Evolutionary conservation across 1,284 basidiomycete species (phyloP).

Genomic region (Earliella scabrosa): DNA sequence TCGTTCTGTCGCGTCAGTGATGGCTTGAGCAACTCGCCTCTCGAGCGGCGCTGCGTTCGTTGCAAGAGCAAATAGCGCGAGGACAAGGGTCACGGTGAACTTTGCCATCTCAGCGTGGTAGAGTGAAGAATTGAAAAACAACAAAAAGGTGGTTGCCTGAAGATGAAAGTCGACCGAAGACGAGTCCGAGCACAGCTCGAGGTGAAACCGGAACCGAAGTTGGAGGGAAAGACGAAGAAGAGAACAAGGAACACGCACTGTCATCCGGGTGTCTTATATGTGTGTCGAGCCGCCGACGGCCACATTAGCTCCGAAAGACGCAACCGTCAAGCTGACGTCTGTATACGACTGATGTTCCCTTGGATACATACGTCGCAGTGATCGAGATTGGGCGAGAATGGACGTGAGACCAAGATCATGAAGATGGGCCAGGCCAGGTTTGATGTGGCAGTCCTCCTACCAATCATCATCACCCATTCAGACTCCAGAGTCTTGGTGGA

Average conservation of each 20-base stretch:
- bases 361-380: too few species aligned
- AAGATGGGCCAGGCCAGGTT: too few species aligned
- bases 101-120: not conserved
- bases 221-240: not conserved
- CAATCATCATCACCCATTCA: too few species aligned
- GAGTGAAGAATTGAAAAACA: not conserved
- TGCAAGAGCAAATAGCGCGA: conserved; percentile 17
- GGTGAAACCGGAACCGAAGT: not conserved
- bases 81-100: not conserved
- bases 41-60: conserved; percentile 14
- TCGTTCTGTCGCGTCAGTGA: conserved; percentile 34
- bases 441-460: too few species aligned
- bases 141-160: not conserved
- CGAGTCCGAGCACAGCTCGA: not conserved
- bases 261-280: not conserved
- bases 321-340: too few species aligned
- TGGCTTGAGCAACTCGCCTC: conserved; percentile 41
- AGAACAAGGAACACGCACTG: not conserved
- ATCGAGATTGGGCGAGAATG: too few species aligned
- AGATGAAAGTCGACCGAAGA: not conserved
- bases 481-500: too few species aligned
- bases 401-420: too few species aligned
- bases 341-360: too few species aligned
- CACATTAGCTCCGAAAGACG: too few species aligned
- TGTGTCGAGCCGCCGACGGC: not conserved